Evolutionary conservation across 306 rosid genomes (phyloP).

Genomic region (Myrica gale): DNA sequence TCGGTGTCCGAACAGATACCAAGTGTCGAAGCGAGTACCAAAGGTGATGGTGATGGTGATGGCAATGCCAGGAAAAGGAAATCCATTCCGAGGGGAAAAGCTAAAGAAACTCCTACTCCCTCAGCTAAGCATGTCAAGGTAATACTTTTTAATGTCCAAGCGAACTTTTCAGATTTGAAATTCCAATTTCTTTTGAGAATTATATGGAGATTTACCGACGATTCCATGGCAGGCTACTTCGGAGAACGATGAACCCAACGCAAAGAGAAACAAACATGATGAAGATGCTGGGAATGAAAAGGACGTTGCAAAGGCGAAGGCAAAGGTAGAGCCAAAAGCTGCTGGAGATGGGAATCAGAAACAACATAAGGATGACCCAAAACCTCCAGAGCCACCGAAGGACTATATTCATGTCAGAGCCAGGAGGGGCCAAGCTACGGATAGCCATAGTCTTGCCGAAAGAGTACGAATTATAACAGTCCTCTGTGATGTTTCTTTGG

Average conservation of each 20-base stretch:
- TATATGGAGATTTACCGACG: slow-evolving; percentile 11
- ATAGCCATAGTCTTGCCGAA: slow-evolving; percentile 95
- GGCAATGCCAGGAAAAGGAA: slow-evolving; percentile 43
- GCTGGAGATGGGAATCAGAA: slow-evolving; percentile 32
- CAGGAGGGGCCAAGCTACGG: slow-evolving; percentile 94
- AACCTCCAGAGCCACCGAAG: slow-evolving; percentile 69
- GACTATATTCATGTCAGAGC: slow-evolving; percentile 95
- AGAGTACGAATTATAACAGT: slow-evolving; percentile 46
- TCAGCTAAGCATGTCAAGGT: slow-evolving; percentile 42
- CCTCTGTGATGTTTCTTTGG: neutral
- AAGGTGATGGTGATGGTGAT: slow-evolving; percentile 34
- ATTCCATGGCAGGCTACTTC: slow-evolving; percentile 25
- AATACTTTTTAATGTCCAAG: neutral
- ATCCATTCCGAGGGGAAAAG: slow-evolving; percentile 43
- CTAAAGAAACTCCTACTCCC: slow-evolving; percentile 33
- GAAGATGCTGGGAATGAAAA: slow-evolving; percentile 41
- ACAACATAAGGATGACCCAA: slow-evolving; percentile 40
- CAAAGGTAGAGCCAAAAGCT: slow-evolving; percentile 26
- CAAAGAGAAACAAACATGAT: slow-evolving; percentile 46
- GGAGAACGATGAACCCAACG: slow-evolving; percentile 35
- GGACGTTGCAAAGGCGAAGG: slow-evolving; percentile 37
- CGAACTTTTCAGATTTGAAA: neutral
- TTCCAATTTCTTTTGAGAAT: neutral
- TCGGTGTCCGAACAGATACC: slow-evolving; percentile 57
- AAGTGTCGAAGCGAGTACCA: slow-evolving; percentile 34